Base-by-base conservation (phyloP, 2,329 filamentous ascomycete genomes). In the Elsinoe batatas region DNA sequence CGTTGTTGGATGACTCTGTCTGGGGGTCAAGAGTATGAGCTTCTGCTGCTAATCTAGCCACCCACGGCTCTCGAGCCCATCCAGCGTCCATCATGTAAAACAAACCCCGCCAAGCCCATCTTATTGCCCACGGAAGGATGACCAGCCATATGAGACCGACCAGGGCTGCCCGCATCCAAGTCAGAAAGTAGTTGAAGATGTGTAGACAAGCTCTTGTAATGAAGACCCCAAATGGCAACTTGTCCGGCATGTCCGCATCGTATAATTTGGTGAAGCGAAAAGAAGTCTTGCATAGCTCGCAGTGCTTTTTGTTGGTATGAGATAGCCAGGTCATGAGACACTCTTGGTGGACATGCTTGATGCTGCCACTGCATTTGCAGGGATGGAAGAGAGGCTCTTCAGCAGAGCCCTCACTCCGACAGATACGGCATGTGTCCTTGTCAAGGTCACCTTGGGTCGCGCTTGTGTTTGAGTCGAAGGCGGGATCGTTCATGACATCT, bases 261-360 rank as follows among this genome's bases (percentile, higher is more conserved):
- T 98, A 98, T 37, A 98, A 81, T 72, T 98, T 98, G 54, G 93
- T 98, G 75, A 98, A 98, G 58, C 90, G 87, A 68, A 97, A 98
- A 0, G 91, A 85, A 2, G 93, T 98, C 75, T 98, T 98, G 82
- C 93, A 98, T 35, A 98, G 83, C 75, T 98, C 93, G 77, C 94
- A 98, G 76, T 98, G 88, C 71, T 97, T 97, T 80, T 98, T 98
- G 69, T 98, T 91, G 1, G 93, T 97, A 71, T 98, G 94, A 50
- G 90, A 91, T 18, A 98, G 78, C 93, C 93, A 98, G 72, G 97
- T 91, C 86, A 98, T 95, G 71, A 98, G 75, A 69, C 93, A 98
- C 69, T 94, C 88, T 72, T 98, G 93, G 70, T 98, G 93, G 59
- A 98, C 93, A 66, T 87, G 95, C 74, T 95, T 96, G 74, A 98